Base-by-base conservation (phyloP, 768 basidiomycete species). In the Tulasnella sp. region DNA sequence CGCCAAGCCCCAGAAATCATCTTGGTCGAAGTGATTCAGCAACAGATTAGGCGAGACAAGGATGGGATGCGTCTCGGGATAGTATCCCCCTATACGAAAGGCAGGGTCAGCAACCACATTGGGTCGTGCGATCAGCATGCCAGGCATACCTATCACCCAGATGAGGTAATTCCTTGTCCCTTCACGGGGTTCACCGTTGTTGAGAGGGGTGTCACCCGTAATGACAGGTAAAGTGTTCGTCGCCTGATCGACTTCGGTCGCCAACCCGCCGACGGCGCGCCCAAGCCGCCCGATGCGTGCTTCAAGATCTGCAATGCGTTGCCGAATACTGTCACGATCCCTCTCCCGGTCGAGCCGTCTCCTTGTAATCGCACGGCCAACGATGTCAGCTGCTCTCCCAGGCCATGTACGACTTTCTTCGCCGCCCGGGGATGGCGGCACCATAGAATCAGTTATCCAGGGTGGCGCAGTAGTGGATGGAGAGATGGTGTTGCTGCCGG, bases 1-100 rank as follows among this genome's bases (percentile, higher is more conserved):
- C 0, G 86, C 86, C 17, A 93, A 80, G 60, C 89, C 87, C 59
- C 61, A 67, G 52, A 66, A 76, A 17, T 77, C 80, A 22, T 85
- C 87, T n/a, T 71, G 66, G 30, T 64, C 63, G 30, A 68, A 66
- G 29, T 68, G 69, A 7, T 71, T 73, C 22, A 68, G 68, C 29
- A 73, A 59, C 15, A 73, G 61, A 42, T 67, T 65, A 0, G 73
- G 73, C 17, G 70, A 67, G 0, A 83, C 85, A 44, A 94, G 82
- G 62, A 97, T 84, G 52, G 82, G 87, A 68, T 94, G 92, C 65
- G 88, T 83, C 12, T 87, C 84, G 1, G 91, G 89, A 68, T 94
- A 96, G 66, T 92, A 90, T n/a, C 92, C 92, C 12, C 72, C 72
- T 34, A 71, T 87, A 62, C 19, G 41, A 45, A 53, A 10, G 59